Evolutionary conservation across 306 rosid genomes (phyloP).

Genomic region (Castanea crenata): DNA sequence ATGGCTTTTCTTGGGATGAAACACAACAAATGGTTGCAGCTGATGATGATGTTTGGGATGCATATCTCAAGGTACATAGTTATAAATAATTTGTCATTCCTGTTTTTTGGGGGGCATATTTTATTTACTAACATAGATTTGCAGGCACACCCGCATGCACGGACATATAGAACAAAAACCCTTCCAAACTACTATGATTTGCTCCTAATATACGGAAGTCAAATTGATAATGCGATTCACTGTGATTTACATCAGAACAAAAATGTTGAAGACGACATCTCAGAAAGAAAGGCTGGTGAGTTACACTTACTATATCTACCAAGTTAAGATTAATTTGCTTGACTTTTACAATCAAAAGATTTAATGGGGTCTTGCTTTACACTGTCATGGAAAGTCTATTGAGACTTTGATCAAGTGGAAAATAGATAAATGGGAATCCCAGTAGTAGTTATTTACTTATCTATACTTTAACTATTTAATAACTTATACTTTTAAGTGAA

Average conservation of each 20-base stretch:
- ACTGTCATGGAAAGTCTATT: neutral
- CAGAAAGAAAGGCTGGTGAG: conserved; percentile 53
- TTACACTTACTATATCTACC: conserved; percentile 17
- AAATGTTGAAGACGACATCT: conserved; percentile 32
- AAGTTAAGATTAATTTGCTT: neutral
- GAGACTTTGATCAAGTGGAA: neutral
- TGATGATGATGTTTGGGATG: conserved; percentile 64
- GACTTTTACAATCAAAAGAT: neutral
- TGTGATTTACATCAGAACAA: conserved; percentile 36
- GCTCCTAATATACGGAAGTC: conserved; percentile 54
- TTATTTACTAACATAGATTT: conserved; percentile 12
- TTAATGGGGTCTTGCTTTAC: neutral
- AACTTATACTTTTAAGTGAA: neutral
- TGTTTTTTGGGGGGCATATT: neutral
- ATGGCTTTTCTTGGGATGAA: conserved; percentile 73
- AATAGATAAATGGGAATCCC: neutral
- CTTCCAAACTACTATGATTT: conserved; percentile 66
- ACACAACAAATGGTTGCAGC: conserved; percentile 52
- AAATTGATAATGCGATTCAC: conserved; percentile 33
- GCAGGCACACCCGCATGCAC: conserved; percentile 64
- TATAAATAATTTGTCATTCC: neutral
- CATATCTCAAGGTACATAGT: conserved; percentile 60
- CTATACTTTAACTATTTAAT: neutral
- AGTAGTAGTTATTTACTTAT: neutral
- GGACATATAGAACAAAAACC: conserved; percentile 58